Evolutionary conservation across 129 eudicot species (phyloP).

Genomic region (Dittrichia graveolens): DNA sequence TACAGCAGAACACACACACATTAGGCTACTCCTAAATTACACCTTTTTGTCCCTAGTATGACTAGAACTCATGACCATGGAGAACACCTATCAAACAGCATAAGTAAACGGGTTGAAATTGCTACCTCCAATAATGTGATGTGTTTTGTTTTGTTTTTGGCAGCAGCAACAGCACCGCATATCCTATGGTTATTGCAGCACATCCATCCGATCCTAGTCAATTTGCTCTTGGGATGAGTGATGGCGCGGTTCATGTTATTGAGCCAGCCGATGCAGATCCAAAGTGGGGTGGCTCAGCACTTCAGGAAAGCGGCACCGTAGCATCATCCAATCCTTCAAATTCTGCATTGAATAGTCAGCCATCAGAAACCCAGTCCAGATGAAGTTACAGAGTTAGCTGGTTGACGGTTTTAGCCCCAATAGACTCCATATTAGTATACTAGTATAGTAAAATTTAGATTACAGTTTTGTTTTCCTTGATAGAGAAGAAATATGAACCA

Average conservation of each 20-base stretch:
- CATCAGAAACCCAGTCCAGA: constrained; percentile 86
- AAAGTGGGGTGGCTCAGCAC: constrained; percentile 65
- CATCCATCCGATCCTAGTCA: constrained; percentile 76
- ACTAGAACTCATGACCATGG: too few relatives aligned
- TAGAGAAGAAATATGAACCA: constrained; percentile 26
- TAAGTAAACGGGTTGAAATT: neutral
- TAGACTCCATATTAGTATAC: constrained; percentile 17
- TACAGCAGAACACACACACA: too few relatives aligned
- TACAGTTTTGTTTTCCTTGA: constrained; percentile 30
- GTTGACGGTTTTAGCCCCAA: constrained; percentile 21
- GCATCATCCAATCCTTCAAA: constrained; percentile 66
- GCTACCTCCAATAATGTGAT: neutral
- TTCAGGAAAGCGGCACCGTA: constrained; percentile 57
- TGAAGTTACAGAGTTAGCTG: constrained; percentile 38
- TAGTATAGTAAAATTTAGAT: constrained; percentile 32
- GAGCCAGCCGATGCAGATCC: constrained; percentile 78
- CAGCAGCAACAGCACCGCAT: constrained; percentile 57
- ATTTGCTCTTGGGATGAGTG: constrained; percentile 85
- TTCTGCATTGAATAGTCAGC: constrained; percentile 75
- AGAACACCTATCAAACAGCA: neutral
- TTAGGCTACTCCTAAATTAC: too few relatives aligned
- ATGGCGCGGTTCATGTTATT: constrained; percentile 72
- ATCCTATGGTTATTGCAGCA: constrained; percentile 73
- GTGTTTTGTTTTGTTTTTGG: constrained; percentile 28
- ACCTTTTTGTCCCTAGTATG: too few relatives aligned